Conservation (phyloP, 768 basidiomycete species). For the Trametopsis cervina region DNA sequence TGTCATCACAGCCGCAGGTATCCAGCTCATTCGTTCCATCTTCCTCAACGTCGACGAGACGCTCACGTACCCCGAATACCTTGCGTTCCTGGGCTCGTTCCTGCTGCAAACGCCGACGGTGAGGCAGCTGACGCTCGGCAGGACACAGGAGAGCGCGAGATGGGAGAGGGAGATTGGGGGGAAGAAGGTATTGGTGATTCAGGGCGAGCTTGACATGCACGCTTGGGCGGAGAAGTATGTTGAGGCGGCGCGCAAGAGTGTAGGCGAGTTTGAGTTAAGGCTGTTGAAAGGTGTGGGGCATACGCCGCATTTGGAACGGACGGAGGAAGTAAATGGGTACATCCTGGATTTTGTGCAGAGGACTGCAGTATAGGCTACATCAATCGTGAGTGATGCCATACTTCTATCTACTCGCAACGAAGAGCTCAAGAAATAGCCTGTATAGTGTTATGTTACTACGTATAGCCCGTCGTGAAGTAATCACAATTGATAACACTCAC, state of each 20-base stretch:
- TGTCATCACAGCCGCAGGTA: constrained; percentile 7
- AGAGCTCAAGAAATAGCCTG: too few relatives aligned
- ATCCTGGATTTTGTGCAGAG: constrained; percentile 22
- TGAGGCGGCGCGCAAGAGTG: not conserved
- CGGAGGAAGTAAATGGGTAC: constrained; percentile 13
- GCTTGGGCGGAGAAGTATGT: not conserved
- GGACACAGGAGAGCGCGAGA: constrained; percentile 17
- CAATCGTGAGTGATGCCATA: too few relatives aligned
- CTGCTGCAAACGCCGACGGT: constrained; percentile 15
- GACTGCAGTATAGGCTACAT: too few relatives aligned
- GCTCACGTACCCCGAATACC: constrained; percentile 15
- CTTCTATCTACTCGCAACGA: too few relatives aligned
- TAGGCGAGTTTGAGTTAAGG: not conserved
- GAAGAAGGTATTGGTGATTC: constrained; percentile 18
- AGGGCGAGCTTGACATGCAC: constrained; percentile 17
- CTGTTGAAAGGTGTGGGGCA: constrained; percentile 18
- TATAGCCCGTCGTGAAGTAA: too few relatives aligned
- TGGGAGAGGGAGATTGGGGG: constrained; percentile 14
- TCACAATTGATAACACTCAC: too few relatives aligned
- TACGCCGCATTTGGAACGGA: constrained; percentile 17
- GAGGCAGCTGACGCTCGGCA: constrained; percentile 12
- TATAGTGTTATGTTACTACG: too few relatives aligned
- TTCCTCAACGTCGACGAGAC: constrained; percentile 11
- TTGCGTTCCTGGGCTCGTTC: constrained; percentile 19
- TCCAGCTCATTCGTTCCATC: constrained; percentile 20